Conservation (phyloP, 176 grass and related monocot genomes). For the Phragmites australis region DNA sequence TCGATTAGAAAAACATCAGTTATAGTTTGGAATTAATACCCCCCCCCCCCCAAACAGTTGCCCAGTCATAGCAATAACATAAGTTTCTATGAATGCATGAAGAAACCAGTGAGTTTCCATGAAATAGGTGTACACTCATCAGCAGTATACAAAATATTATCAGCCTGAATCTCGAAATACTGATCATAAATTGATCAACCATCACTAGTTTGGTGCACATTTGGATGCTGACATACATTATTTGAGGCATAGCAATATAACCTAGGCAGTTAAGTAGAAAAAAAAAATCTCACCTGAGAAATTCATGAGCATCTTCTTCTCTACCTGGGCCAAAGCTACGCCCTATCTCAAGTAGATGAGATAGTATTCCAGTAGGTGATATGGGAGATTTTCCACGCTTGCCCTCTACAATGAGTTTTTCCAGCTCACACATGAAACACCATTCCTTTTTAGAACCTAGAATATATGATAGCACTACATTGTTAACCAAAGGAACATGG, state of each 20-base stretch:
- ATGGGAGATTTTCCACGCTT: conserved; percentile 54
- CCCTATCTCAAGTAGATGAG: conserved; percentile 60
- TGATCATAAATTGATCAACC: background rate
- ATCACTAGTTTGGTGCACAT: conserved; percentile 15
- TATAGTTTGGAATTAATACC: background rate
- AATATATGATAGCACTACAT: conserved; percentile 29
- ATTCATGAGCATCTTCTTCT: conserved; percentile 94
- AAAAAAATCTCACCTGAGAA: conserved; percentile 68
- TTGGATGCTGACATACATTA: background rate
- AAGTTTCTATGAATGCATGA: background rate
- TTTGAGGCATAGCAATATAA: background rate
- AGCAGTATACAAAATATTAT: background rate
- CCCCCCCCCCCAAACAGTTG: background rate
- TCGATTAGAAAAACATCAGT: background rate
- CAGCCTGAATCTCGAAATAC: background rate
- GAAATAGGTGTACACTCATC: background rate
- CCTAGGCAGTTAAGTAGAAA: conserved; percentile 1
- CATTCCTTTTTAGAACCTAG: conserved; percentile 67
- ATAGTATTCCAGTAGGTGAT: conserved; percentile 75
- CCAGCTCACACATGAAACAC: conserved; percentile 93
- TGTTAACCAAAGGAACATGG: background rate
- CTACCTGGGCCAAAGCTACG: conserved; percentile 51
- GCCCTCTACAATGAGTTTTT: conserved; percentile 63
- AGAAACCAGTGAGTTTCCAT: background rate
- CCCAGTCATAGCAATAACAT: background rate